phyloP scores from a whole-genome alignment of 1,139 yeast species.

The Hyphopichia pseudoburtonii region DNA sequence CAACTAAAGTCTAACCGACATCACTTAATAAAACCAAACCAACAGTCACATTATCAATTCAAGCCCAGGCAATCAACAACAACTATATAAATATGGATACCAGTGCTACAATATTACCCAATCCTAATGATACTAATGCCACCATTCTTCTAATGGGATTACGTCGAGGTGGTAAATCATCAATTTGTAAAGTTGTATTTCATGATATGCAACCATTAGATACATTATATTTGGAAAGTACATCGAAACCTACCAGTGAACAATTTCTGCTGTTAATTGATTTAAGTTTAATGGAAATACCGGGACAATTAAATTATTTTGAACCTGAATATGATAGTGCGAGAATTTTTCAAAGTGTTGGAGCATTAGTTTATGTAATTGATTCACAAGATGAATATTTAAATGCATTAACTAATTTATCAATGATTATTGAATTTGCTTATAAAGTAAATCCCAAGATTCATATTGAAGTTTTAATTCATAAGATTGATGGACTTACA shows the following conservation, averaged over 20 bases:
- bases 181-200: slow-evolving; percentile 91
- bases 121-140: slow-evolving; percentile 56
- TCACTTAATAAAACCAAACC: no score
- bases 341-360: slow-evolving; percentile 74
- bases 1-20: no score
- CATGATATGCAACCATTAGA: slow-evolving; percentile 97
- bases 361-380: slow-evolving; percentile 92
- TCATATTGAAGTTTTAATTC: slow-evolving; percentile 89
- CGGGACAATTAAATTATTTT: slow-evolving; percentile 89
- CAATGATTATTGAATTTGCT: slow-evolving; percentile 87
- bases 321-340: slow-evolving; percentile 84
- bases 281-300: slow-evolving; percentile 90
- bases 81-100: background rate
- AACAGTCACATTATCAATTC: no score
- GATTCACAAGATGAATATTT: slow-evolving; percentile 95
- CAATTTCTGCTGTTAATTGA: slow-evolving; percentile 79
- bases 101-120: slow-evolving; percentile 11
- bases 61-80: no score
- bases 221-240: slow-evolving; percentile 85
- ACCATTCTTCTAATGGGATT: slow-evolving; percentile 84
- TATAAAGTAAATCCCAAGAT: slow-evolving; percentile 81
- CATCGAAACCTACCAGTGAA: slow-evolving; percentile 83
- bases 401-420: slow-evolving; percentile 84
- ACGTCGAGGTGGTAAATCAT: slow-evolving; percentile 79
- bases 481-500: slow-evolving; percentile 90